A percentile compares a stretch with the other conserved stretches of the same genome.
phyloP scores from a whole-genome alignment of 2,329 filamentous ascomycete species.

The Drechslera avenae region DNA sequence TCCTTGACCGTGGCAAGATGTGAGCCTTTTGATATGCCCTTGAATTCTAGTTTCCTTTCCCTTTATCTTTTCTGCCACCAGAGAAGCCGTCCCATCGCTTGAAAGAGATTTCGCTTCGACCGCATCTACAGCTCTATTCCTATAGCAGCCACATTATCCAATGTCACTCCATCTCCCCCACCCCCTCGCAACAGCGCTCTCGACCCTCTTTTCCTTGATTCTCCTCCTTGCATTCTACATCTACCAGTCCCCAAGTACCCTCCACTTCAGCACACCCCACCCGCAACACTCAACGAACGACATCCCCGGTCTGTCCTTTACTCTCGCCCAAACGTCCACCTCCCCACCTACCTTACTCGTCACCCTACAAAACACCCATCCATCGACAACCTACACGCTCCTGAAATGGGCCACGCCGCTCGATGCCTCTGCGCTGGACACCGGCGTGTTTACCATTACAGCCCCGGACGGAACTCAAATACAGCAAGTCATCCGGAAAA shows the following conservation, averaged over 20 bases:
- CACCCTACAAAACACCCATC: conserved; percentile 45
- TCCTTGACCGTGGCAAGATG: too few relatives aligned
- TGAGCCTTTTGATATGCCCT: too few relatives aligned
- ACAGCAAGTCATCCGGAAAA: conserved; percentile 37
- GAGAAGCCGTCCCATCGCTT: too few relatives aligned
- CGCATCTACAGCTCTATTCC: too few relatives aligned
- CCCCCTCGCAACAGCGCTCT: conserved; percentile 27
- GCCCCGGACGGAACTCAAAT: conserved; percentile 37
- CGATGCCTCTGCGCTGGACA: conserved; percentile 45
- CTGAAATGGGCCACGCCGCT: conserved; percentile 51
- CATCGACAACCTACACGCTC: conserved; percentile 42
- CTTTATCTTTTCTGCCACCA: too few relatives aligned
- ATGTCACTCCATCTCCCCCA: conserved; percentile 36
- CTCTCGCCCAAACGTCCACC: conserved; percentile 35
- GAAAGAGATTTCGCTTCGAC: too few relatives aligned
- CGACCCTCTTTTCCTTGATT: conserved; percentile 33
- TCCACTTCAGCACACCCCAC: conserved; percentile 32
- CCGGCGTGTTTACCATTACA: conserved; percentile 46
- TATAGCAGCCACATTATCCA: too few relatives aligned
- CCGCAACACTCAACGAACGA: conserved; percentile 7
- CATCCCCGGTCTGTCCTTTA: conserved; percentile 38
- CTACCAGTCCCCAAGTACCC: conserved; percentile 26
- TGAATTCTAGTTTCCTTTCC: too few relatives aligned
- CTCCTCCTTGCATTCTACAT: conserved; percentile 40
- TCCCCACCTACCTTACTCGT: conserved; percentile 43